Evolutionary conservation across 768 basidiomycete species (phyloP).

Genomic region (Trametes coccinea): DNA sequence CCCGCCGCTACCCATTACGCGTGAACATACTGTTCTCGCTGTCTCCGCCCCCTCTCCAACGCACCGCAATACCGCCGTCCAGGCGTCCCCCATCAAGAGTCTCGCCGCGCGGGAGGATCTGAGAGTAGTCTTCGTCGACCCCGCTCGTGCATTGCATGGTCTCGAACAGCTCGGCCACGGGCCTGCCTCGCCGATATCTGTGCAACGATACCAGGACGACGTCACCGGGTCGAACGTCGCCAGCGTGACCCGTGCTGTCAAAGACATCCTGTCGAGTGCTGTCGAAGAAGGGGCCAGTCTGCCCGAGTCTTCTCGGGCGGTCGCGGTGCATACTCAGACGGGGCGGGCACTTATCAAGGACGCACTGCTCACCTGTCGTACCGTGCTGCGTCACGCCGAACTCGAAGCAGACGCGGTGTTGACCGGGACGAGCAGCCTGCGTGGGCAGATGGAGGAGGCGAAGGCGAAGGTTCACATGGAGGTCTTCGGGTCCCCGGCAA

Average conservation of each 20-base stretch:
- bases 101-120: slow-evolving; percentile 31
- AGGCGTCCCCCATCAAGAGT: slow-evolving; percentile 21
- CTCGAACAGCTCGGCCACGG: slow-evolving; percentile 48
- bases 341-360: slow-evolving; percentile 25
- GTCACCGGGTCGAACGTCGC: slow-evolving; percentile 62
- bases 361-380: slow-evolving; percentile 20
- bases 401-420: slow-evolving; percentile 23
- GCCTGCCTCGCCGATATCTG: slow-evolving; percentile 46
- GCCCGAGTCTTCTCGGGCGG: background rate
- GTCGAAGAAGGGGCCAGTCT: background rate
- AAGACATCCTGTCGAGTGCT: slow-evolving; percentile 3
- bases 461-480: slow-evolving; percentile 23
- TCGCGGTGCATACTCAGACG: slow-evolving; percentile 22
- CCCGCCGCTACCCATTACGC: slow-evolving; percentile 23
- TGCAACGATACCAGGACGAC: slow-evolving; percentile 67
- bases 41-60: slow-evolving; percentile 27
- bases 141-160: slow-evolving; percentile 56
- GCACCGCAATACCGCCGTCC: background rate
- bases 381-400: slow-evolving; percentile 14
- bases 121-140: slow-evolving; percentile 54
- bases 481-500: slow-evolving; percentile 25
- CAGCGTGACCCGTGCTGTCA: slow-evolving; percentile 43
- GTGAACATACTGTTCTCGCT: slow-evolving; percentile 30
- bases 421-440: slow-evolving; percentile 15
- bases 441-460: slow-evolving; percentile 27